Conservation (phyloP, 257 asterid genomes). For the Leptodermis oblonga region DNA sequence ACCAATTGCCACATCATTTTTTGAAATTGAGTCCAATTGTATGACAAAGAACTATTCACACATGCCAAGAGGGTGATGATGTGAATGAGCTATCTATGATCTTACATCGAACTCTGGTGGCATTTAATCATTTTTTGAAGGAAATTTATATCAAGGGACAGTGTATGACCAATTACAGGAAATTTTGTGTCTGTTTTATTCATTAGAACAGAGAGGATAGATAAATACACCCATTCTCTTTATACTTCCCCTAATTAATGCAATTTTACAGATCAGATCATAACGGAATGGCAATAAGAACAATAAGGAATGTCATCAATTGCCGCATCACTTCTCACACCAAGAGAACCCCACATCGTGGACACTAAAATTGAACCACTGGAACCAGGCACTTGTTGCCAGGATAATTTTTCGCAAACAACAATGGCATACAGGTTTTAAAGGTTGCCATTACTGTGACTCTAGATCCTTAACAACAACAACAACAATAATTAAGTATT, state of each 20-base stretch:
- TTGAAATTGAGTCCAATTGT: not conserved
- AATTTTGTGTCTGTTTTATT: not conserved
- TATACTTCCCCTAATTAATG: not conserved
- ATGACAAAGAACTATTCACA: not conserved
- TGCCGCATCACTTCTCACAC: not conserved
- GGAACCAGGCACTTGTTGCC: not conserved
- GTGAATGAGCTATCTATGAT: not conserved
- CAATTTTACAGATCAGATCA: not conserved
- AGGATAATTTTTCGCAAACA: not conserved
- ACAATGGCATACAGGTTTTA: constrained; percentile 1
- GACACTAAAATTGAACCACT: not conserved
- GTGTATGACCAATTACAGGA: too few relatives aligned
- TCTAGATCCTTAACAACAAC: not conserved
- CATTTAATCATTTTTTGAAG: not conserved
- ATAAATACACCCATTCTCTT: not conserved
- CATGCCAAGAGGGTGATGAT: not conserved
- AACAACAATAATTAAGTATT: not conserved
- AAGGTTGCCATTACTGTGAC: not conserved
- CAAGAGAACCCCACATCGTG: constrained; percentile 1
- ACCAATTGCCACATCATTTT: not conserved
- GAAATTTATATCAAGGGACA: not conserved
- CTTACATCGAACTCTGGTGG: not conserved
- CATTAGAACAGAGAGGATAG: not conserved
- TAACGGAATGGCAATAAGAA: not conserved
- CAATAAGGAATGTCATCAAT: not conserved